phyloP scores from a whole-genome alignment of 768 basidiomycete species.

The Neoboletus subvelutipes region DNA sequence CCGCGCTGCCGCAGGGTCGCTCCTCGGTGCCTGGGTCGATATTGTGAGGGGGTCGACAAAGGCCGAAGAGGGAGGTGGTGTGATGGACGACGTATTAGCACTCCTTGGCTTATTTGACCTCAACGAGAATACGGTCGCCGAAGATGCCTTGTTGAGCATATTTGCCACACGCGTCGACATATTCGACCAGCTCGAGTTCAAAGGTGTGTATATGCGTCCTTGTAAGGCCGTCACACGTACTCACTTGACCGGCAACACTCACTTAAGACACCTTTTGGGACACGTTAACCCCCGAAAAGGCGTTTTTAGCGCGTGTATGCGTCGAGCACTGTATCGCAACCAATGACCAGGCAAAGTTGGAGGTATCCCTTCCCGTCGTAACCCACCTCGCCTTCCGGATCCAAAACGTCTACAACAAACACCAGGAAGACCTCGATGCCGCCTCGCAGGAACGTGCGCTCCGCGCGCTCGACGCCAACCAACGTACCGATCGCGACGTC shows the following conservation, averaged over 20 bases:
- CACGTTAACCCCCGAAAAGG: slow-evolving; percentile 67
- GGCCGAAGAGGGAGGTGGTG: slow-evolving; percentile 38
- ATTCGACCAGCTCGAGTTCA: slow-evolving; percentile 53
- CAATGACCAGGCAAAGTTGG: slow-evolving; percentile 61
- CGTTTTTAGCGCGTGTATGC: slow-evolving; percentile 81
- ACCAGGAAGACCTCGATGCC: slow-evolving; percentile 43
- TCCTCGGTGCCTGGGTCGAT: slow-evolving; percentile 79
- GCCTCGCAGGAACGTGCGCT: slow-evolving; percentile 39
- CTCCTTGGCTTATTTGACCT: slow-evolving; percentile 35
- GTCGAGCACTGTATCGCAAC: slow-evolving; percentile 72
- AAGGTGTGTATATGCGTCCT: too few relatives aligned
- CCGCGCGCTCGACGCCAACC: slow-evolving; percentile 34
- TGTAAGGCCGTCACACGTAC: background rate
- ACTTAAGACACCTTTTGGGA: slow-evolving; percentile 69
- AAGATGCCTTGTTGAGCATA: too few relatives aligned
- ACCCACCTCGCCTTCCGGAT: slow-evolving; percentile 77
- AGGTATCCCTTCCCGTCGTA: slow-evolving; percentile 77
- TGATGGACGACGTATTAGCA: slow-evolving; percentile 40
- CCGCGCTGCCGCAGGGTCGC: slow-evolving; percentile 63
- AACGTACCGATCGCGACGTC: too few relatives aligned
- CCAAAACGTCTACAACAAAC: slow-evolving; percentile 65
- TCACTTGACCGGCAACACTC: background rate
- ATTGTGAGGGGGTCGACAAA: slow-evolving; percentile 39
- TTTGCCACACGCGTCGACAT: too few relatives aligned
- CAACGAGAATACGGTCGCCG: too few relatives aligned